Percentiles rank a stretch among this genome's conserved stretches.
Evolutionary conservation across 2,329 filamentous ascomycete species (phyloP).

Genomic region (Teratosphaeria zuluensis): DNA sequence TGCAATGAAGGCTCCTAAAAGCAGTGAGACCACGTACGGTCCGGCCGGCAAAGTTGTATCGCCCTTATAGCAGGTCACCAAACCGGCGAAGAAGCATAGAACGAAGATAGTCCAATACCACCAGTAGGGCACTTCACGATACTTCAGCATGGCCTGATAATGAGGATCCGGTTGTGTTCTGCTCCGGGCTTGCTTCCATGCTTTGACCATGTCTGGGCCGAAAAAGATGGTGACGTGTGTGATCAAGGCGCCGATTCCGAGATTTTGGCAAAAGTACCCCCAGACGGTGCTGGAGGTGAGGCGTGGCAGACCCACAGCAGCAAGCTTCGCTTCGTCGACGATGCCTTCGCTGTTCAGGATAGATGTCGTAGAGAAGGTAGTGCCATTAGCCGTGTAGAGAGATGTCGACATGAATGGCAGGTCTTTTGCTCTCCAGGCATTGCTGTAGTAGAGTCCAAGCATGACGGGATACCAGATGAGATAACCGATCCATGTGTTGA

Average conservation of each 20-base stretch:
- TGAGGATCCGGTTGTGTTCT: not conserved
- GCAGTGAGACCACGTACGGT: not conserved
- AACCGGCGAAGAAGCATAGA: not conserved
- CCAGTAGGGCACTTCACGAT: not conserved
- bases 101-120: not conserved
- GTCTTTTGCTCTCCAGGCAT: slow-evolving; percentile 31
- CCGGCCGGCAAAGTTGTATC: not conserved
- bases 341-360: not conserved
- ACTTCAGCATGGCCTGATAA: not conserved
- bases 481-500: slow-evolving; percentile 27
- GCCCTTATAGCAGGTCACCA: not conserved
- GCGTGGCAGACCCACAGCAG: not conserved
- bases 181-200: not conserved
- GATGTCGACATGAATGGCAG: slow-evolving; percentile 36
- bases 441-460: slow-evolving; percentile 31
- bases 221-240: not conserved
- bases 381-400: slow-evolving; percentile 29
- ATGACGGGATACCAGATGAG: slow-evolving; percentile 10
- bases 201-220: not conserved
- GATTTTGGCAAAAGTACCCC: not conserved
- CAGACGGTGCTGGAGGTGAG: not conserved
- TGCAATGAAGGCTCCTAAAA: not conserved
- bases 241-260: not conserved
- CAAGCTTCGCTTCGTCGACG: not conserved
- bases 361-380: slow-evolving; percentile 10